These are phyloP conservation scores for Pseudocercospora vitis DNA, from an alignment of 2,329 filamentous ascomycete genomes.

Conservation along the genomic window DNA sequence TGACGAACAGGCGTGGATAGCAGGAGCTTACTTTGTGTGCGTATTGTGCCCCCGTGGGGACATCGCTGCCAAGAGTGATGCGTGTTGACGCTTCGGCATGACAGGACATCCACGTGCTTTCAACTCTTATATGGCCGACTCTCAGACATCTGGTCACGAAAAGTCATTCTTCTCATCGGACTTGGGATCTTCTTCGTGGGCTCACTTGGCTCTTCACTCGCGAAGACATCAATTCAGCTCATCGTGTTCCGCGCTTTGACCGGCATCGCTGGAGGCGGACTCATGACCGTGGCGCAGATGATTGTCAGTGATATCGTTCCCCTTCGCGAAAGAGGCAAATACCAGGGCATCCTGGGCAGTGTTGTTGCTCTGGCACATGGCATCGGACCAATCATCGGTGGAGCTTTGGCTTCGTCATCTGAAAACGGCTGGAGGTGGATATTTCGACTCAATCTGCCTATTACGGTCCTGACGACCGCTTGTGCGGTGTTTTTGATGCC, in stretches of 20 bases:
- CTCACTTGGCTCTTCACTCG: constrained; percentile 26
- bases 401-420: constrained; percentile 35
- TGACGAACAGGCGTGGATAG: constrained; percentile 56
- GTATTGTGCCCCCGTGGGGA: neutral
- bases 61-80: too few relatives aligned
- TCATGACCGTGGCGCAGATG: constrained; percentile 34
- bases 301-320: constrained; percentile 36
- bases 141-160: constrained; percentile 67
- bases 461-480: constrained; percentile 50
- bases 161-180: constrained; percentile 60
- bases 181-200: constrained; percentile 59
- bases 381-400: constrained; percentile 49
- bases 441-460: constrained; percentile 47
- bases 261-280: constrained; percentile 52
- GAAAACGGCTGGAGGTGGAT: constrained; percentile 30
- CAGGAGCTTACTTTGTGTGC: constrained; percentile 55
- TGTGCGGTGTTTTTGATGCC: constrained; percentile 59
- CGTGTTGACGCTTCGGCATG: neutral
- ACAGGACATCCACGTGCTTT: constrained; percentile 44
- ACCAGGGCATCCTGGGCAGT: constrained; percentile 31
- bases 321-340: constrained; percentile 29
- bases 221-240: constrained; percentile 38
- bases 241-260: constrained; percentile 59
- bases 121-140: constrained; percentile 63
- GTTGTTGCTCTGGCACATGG: constrained; percentile 41